Conservation (phyloP, 768 basidiomycete genomes). For the Leccinellum albellum region DNA sequence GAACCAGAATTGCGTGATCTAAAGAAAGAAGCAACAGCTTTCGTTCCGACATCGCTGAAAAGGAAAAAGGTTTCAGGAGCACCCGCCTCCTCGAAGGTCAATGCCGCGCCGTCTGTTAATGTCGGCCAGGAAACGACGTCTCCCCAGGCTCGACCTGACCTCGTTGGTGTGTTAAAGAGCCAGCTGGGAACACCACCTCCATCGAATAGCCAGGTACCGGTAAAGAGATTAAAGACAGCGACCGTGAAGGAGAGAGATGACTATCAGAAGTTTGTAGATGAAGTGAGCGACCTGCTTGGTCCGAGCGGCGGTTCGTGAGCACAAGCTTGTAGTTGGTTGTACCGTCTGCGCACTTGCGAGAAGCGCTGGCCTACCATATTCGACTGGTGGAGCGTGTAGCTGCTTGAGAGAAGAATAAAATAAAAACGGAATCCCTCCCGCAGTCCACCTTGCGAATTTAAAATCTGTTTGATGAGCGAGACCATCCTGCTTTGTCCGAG, state of each 20-base stretch:
- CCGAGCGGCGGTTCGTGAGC: slow-evolving; percentile 15
- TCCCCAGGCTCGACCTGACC: slow-evolving; percentile 55
- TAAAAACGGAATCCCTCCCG: not conserved
- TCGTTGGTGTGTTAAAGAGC: slow-evolving; percentile 56
- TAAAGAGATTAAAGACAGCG: slow-evolving; percentile 20
- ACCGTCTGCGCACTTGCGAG: not conserved
- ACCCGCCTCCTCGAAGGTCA: slow-evolving; percentile 41
- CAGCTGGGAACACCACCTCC: slow-evolving; percentile 49
- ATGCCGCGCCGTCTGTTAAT: slow-evolving; percentile 60
- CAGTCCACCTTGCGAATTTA: not conserved
- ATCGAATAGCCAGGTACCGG: slow-evolving; percentile 12
- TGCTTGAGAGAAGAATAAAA: not conserved
- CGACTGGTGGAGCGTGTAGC: not conserved
- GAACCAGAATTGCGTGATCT: slow-evolving; percentile 87
- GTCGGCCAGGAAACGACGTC: slow-evolving; percentile 25
- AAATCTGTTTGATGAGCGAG: slow-evolving; percentile 28
- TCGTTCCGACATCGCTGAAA: slow-evolving; percentile 80
- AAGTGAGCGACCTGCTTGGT: slow-evolving; percentile 65
- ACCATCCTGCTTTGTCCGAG: slow-evolving; percentile 60
- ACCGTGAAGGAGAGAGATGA: slow-evolving; percentile 53
- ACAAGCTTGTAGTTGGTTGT: not conserved
- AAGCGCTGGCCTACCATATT: not conserved
- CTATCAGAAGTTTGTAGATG: slow-evolving; percentile 73
- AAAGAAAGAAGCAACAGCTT: slow-evolving; percentile 91
- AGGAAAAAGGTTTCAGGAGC: slow-evolving; percentile 53